phyloP scores from a whole-genome alignment of 2,329 filamentous ascomycete species.

The Truncatella angustata region DNA sequence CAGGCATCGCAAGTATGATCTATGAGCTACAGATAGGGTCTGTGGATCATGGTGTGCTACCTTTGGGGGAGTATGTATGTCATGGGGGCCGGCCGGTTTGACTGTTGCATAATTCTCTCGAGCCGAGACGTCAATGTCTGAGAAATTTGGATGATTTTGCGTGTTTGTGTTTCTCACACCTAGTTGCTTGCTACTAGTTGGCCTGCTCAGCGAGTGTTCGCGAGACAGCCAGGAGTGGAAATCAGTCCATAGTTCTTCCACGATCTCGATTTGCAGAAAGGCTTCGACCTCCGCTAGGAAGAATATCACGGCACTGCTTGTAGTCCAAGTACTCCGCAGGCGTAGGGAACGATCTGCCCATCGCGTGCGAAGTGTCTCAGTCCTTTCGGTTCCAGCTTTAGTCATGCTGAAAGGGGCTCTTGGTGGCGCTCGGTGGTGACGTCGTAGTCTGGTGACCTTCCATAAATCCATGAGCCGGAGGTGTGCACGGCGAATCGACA shows the following conservation, averaged over 20 bases:
- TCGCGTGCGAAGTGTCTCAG: slow-evolving; percentile 61
- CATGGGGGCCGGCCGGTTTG: background rate
- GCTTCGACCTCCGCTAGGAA: slow-evolving; percentile 83
- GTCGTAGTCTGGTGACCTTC: slow-evolving; percentile 77
- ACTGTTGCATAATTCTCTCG: too few species aligned
- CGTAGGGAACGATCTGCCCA: slow-evolving; percentile 60
- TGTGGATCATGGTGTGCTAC: slow-evolving; percentile 70
- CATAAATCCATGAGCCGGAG: slow-evolving; percentile 81
- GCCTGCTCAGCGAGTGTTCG: slow-evolving; percentile 30
- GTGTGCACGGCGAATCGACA: slow-evolving; percentile 82
- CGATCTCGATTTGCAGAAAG: slow-evolving; percentile 88
- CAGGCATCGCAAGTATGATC: slow-evolving; percentile 70
- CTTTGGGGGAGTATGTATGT: background rate
- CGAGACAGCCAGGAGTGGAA: slow-evolving; percentile 73
- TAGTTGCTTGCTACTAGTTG: too few species aligned
- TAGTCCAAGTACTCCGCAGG: slow-evolving; percentile 87
- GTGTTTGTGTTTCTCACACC: too few species aligned
- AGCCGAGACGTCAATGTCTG: too few species aligned
- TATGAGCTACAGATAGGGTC: slow-evolving; percentile 76
- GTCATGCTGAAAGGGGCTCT: slow-evolving; percentile 62
- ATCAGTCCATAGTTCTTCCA: slow-evolving; percentile 75
- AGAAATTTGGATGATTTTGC: too few species aligned
- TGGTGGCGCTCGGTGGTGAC: slow-evolving; percentile 72
- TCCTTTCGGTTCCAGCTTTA: slow-evolving; percentile 56
- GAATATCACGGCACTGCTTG: slow-evolving; percentile 81